A percentile compares a stretch with the other conserved stretches of the same genome.
These are phyloP conservation scores for Trichoderma cornu-damae DNA, from an alignment of 2,329 filamentous ascomycete genomes.

Conservation along the genomic window DNA sequence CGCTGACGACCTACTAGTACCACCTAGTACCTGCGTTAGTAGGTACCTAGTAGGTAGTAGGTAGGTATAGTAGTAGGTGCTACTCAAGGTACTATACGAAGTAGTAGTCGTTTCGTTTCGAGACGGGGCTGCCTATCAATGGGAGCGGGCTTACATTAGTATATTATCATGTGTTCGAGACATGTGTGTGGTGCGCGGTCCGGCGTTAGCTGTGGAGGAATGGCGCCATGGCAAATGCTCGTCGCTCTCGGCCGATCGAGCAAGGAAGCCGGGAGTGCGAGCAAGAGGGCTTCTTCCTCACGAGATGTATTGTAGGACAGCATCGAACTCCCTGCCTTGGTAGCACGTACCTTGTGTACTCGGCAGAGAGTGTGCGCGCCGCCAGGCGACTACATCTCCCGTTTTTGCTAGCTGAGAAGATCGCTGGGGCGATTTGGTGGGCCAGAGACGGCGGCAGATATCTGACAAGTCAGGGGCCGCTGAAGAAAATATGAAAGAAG, in stretches of 20 bases:
- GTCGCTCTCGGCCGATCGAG: neutral
- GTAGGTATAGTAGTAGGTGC: too few relatives aligned
- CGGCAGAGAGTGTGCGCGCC: neutral
- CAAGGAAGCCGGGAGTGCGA: too few relatives aligned
- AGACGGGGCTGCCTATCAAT: constrained; percentile 8
- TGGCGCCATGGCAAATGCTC: neutral
- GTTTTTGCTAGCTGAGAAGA: constrained; percentile 6
- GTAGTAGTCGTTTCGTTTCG: neutral
- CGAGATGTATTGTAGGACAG: neutral
- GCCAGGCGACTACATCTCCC: neutral
- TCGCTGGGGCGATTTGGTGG: constrained; percentile 15
- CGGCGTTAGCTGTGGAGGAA: neutral
- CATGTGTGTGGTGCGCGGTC: neutral
- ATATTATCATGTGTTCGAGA: constrained; percentile 5
- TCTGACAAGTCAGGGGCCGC: neutral
- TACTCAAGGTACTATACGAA: too few relatives aligned
- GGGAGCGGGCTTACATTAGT: neutral
- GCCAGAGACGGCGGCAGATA: neutral
- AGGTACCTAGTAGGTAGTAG: too few relatives aligned
- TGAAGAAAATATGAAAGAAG: too few relatives aligned
- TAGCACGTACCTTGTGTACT: neutral
- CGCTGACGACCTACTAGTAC: too few relatives aligned
- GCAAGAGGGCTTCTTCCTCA: neutral
- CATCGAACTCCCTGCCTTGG: neutral
- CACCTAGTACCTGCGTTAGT: too few relatives aligned